Evolutionary conservation across 805 yeast species (phyloP).

Genomic region (Lachancea mirantina): DNA sequence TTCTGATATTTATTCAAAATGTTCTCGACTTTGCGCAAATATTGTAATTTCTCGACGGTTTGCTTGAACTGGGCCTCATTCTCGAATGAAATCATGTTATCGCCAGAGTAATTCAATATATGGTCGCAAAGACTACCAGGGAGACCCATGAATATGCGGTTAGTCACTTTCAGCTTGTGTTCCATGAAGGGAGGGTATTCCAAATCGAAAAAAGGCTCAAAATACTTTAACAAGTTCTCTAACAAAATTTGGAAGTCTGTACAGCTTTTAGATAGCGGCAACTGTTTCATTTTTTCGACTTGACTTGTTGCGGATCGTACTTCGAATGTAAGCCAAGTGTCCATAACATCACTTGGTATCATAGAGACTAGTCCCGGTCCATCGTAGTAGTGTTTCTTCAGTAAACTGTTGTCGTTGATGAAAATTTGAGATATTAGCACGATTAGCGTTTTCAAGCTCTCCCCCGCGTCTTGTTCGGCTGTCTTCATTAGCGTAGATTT

Average conservation of each 20-base stretch:
- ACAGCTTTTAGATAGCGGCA: constrained; percentile 17
- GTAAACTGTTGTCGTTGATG: constrained; percentile 32
- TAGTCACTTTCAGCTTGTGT: constrained; percentile 22
- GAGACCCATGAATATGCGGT: constrained; percentile 24
- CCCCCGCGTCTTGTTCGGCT: constrained; percentile 35
- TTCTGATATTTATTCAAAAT: constrained; percentile 3
- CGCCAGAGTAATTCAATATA: constrained; percentile 5
- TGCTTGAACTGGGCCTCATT: constrained; percentile 10
- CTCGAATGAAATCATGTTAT: not conserved
- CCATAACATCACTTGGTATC: constrained; percentile 28
- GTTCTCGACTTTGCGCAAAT: constrained; percentile 2
- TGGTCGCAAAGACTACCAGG: constrained; percentile 19
- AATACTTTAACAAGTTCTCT: constrained; percentile 33
- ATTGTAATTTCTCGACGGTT: constrained; percentile 8
- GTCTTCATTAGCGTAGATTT: constrained; percentile 24
- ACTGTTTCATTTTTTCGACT: constrained; percentile 35
- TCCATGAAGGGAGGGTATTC: constrained; percentile 15
- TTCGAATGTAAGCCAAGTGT: constrained; percentile 45
- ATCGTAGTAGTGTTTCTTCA: constrained; percentile 37
- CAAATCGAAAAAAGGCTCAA: constrained; percentile 34
- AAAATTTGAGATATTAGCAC: constrained; percentile 36
- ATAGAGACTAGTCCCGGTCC: constrained; percentile 29
- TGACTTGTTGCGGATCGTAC: constrained; percentile 38
- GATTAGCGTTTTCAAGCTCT: constrained; percentile 33
- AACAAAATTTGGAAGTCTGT: constrained; percentile 42